Evolutionary conservation across 1,284 basidiomycete species (phyloP), one percentile per base, ranked within the genome.

Genomic region (Leccinum griseonigrum): DNA sequence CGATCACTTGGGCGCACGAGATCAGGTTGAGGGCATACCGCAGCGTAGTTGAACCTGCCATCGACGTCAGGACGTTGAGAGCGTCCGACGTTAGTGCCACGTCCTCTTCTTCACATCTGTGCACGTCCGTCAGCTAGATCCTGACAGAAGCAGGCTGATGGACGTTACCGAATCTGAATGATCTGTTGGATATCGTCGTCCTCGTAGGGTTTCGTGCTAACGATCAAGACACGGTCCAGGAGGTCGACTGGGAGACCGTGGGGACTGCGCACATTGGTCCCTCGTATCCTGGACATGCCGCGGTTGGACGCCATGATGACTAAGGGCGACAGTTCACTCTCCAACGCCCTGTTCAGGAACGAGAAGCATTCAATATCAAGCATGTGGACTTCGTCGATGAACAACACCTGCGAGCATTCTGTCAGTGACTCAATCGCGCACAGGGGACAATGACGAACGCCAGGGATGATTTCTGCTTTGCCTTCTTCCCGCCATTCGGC

Each of bases 361-460:
- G 95, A 97, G 83, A 98, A 98, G 75, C 97, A 99, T 77, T 99
- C 97, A 66, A 99, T 97, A 76, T 99, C 97, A 66, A 99, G 88
- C 97, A 99, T 99, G 81, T 99, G 97, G 16, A 98, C 95, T 78
- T 98, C 94, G 74, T 95, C 92, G 67, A 95, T 95, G 79, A 95
- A 95, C 16, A 95, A 80, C 11, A 95, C 92, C 91, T 94, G 67
- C 6, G 26, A 53, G 52, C 18, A 54, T 11, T 38, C 16, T 18
- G 48, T 60, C 28, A 60, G 62, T 40, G 18, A 34, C 9, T 40
- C 10, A n/a, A 40, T 57, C 22, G 14, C 9, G 38, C 28, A 13
- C 8, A 13, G 61, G 32, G 13, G 63, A 48, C 40, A 54, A 66
- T n/a, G 53, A 85, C 92, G 60, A 75, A 97, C 95, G 5, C 97